Base-by-base conservation (phyloP, 2,329 filamentous ascomycete genomes). In the Ophiosphaerella herpotricha region DNA sequence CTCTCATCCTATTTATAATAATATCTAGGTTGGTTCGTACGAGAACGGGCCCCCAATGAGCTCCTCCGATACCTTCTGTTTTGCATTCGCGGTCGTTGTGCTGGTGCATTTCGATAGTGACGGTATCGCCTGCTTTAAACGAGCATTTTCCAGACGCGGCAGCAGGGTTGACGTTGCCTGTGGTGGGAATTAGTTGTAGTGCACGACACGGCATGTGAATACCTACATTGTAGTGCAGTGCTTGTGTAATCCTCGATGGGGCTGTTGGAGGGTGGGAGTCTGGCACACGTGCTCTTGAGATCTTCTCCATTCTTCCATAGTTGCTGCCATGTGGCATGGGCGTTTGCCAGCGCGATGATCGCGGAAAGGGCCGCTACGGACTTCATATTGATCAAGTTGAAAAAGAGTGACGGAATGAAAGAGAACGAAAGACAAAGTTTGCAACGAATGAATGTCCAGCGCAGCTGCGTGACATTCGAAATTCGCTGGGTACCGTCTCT, bases 31-130 rank as follows among this genome's bases (percentile, higher is more conserved):
- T 29, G 26, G 11, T 11, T 29, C 26, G 11, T 29, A 29, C 26
- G 3, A 80, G 75, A 60, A 83, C 68, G 33, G 81, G 81, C 7
- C 81, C 81, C 68, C 75, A 72, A 73, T 83, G 81, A 39, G 77
- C 62, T 35, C 64, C 64, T 31, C 64, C 64, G 33, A 67, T 55
- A 21, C 52, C 64, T 50, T 67, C 57, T 47, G 59, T 48, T 3
- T 46, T 63, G 55, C 62, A 64, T 31, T 44, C 39, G 39, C 64
- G 61, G 50, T 18, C 49, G 53, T 58, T 63, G 43, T 60, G 63
- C 47, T 67, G 63, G 50, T 67, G 64, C 64, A 67, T 67, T 51
- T 67, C 64, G 31, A 67, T 65, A 7, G 63, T 65, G 6, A 67
- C 63, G 12, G 58, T 61, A 43, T 66, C 63, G 43, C 64, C 64